These are phyloP conservation scores for Musa itinerans DNA, from an alignment of 176 grass and related monocot genomes.

Conservation along the genomic window DNA sequence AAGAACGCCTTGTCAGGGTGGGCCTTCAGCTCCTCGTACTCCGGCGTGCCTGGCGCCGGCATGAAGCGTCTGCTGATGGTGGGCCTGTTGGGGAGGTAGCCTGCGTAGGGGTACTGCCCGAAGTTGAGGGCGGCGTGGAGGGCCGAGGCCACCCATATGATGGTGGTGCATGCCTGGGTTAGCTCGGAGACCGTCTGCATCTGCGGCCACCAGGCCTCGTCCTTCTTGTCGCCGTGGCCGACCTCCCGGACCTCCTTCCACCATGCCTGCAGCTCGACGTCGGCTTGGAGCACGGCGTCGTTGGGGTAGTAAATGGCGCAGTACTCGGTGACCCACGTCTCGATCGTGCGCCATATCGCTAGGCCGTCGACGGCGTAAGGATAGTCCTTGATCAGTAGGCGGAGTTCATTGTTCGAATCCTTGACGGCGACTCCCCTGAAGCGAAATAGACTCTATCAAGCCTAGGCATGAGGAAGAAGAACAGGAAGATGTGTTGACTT, in stretches of 20 bases:
- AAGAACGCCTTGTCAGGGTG: constrained; percentile 8
- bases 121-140: constrained; percentile 84
- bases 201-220: constrained; percentile 42
- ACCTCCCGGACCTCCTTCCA: constrained; percentile 80
- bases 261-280: constrained; percentile 67
- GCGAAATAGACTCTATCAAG: background rate
- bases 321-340: background rate
- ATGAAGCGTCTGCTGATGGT: constrained; percentile 26
- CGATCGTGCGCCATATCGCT: background rate
- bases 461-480: too few relatives aligned
- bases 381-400: constrained; percentile 3
- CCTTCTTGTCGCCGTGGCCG: constrained; percentile 76
- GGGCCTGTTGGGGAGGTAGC: constrained; percentile 85
- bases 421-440: constrained; percentile 1
- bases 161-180: constrained; percentile 30
- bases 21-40: constrained; percentile 11
- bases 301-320: constrained; percentile 3
- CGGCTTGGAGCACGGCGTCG: background rate
- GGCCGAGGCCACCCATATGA: constrained; percentile 74
- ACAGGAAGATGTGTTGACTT: too few relatives aligned
- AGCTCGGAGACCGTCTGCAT: constrained; percentile 48
- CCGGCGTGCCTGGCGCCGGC: background rate
- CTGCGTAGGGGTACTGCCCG: constrained; percentile 68
- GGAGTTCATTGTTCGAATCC: background rate
- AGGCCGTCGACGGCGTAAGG: background rate